Percentiles rank a stretch among this genome's conserved stretches.
These are phyloP conservation scores for Turritis glabra DNA, from an alignment of 345 rosid species.

Conservation along the genomic window DNA sequence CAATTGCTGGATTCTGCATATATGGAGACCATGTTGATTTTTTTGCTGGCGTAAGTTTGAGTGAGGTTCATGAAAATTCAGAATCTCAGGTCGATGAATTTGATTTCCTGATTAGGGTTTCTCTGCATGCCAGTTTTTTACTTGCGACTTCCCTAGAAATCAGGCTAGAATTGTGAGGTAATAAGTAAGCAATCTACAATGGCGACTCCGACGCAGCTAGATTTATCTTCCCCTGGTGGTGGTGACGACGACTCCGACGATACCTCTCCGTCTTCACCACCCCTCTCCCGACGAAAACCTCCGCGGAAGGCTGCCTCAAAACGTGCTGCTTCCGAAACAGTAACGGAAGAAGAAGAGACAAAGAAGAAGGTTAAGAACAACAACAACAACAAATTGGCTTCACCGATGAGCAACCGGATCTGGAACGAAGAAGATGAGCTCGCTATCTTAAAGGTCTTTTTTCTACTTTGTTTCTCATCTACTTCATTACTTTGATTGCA, in stretches of 20 bases:
- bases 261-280: not conserved
- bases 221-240: not conserved
- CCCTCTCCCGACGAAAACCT: not conserved
- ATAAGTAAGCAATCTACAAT: not conserved
- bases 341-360: not conserved
- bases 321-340: not conserved
- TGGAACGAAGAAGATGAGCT: constrained; percentile 37
- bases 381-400: not conserved
- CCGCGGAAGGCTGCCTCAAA: not conserved
- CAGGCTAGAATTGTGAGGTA: not conserved
- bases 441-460: constrained; percentile 20
- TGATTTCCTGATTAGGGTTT: not conserved
- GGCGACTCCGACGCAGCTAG: constrained; percentile 13
- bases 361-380: not conserved
- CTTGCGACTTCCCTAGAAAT: not conserved
- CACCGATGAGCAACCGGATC: not conserved
- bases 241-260: not conserved
- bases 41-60: too few relatives aligned
- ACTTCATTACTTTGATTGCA: not conserved
- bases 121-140: not conserved
- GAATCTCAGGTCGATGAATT: too few relatives aligned
- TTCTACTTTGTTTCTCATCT: not conserved
- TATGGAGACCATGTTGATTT: too few relatives aligned
- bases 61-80: too few relatives aligned
- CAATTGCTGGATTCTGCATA: not conserved